Base-by-base conservation (phyloP, 306 rosid genomes). In the Ormosia semicastrata region DNA sequence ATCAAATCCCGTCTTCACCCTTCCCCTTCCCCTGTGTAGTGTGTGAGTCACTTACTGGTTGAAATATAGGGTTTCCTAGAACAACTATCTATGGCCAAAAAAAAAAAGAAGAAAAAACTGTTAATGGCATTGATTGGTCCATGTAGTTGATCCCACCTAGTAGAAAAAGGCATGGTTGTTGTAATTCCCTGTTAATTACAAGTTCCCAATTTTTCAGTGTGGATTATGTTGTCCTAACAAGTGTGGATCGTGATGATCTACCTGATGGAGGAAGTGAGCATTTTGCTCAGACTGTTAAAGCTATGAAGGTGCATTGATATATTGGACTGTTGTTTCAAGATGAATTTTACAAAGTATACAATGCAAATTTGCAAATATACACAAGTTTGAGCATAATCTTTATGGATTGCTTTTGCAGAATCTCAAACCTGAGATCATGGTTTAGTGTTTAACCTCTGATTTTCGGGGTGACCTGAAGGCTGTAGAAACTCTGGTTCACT, bases 181-280 rank as follows among this genome's bases (percentile, higher is more conserved):
- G 30, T 49, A 47, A 70, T 13, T 4, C 30, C 46, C 30, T 50
- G 18, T 50, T 49, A 24, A 63, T 67, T 84, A n/a, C 52, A 10
- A 71, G 9, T 71, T 68, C 57, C 43, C 50, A 2, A 53, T 9
- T 69, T 87, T 73, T 80, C 72, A 93, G 98, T 34, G 97, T 93
- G 83, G 97, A 93, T 85, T 93, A 93, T 78, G 90, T 93, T 81
- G 98, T 93, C 68, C 84, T 93, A 50, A 93, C 98, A 30, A 95
- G 98, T 77, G 99, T 95, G 41, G 99, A 95, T 79, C 99, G 99
- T 65, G 99, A 95, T 85, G 99, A 95, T 89, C 53, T 95, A 64
- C 93, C 97, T 15, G 99, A 95, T 76, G 99, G 99, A 76, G 99
- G 99, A 82, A 95, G 99, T 84, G 95, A 91, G 6, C 99, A 95